Evolutionary conservation across 148 eudicot genomes (phyloP).

Genomic region (Rheum nobile): DNA sequence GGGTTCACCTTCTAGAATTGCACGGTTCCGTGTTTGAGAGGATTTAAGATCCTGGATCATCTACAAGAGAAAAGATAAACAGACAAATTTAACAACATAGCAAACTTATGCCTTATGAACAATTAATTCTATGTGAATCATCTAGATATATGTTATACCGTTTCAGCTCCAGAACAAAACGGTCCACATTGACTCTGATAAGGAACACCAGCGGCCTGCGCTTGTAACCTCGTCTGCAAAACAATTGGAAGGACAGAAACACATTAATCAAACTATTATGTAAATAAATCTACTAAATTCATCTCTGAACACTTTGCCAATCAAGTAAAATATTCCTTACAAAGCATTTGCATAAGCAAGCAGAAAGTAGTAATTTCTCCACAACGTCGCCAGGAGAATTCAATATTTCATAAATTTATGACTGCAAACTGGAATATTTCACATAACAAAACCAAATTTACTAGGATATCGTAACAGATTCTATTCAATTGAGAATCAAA

Average conservation of each 20-base stretch:
- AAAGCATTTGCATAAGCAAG: not conserved
- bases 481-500: not conserved
- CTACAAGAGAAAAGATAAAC: conserved; percentile 24
- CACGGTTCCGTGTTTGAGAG: conserved; percentile 27
- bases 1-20: conserved; percentile 29
- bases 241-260: not conserved
- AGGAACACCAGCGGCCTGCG: conserved; percentile 87
- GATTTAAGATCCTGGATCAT: conserved; percentile 45
- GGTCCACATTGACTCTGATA: conserved; percentile 30
- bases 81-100: not conserved
- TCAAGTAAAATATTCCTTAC: not conserved
- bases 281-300: not conserved
- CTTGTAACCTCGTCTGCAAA: conserved; percentile 88
- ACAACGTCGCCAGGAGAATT: not conserved
- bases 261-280: not conserved
- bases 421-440: not conserved
- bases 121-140: not conserved
- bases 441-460: not conserved
- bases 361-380: not conserved
- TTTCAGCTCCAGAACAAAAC: conserved; percentile 35
- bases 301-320: not conserved
- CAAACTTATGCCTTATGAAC: not conserved
- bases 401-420: not conserved
- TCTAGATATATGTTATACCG: conserved; percentile 22
- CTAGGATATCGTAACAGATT: not conserved